These are phyloP conservation scores for Didymella keratinophila DNA, from an alignment of 2,329 filamentous ascomycete genomes.

Conservation along the genomic window DNA sequence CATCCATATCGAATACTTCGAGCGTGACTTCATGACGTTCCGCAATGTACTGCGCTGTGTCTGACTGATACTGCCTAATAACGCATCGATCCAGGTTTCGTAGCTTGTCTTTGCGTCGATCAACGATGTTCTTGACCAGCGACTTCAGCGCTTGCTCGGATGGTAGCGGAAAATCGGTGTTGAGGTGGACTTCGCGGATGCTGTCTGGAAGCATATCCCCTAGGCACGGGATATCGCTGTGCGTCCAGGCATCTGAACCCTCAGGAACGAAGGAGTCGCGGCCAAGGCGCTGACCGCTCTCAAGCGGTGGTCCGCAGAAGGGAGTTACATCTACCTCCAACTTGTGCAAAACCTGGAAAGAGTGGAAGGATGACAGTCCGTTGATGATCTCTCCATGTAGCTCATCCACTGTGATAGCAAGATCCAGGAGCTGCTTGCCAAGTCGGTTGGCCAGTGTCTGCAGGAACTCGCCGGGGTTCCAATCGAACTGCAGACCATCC, in stretches of 20 bases:
- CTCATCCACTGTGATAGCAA: conserved; percentile 47
- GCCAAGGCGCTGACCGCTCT: conserved; percentile 44
- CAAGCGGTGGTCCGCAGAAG: conserved; percentile 46
- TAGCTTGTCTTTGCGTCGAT: conserved; percentile 32
- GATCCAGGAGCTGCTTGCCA: conserved; percentile 33
- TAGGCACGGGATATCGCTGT: conserved; percentile 46
- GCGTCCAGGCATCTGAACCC: conserved; percentile 34
- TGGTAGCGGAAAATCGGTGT: conserved; percentile 38
- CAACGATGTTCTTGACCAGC: conserved; percentile 43
- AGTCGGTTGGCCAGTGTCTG: conserved; percentile 37
- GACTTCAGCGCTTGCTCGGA: conserved; percentile 32
- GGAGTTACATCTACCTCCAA: conserved; percentile 43
- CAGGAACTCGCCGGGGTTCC: conserved; percentile 45
- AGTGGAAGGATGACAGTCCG: conserved; percentile 42
- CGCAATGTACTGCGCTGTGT: conserved; percentile 28
- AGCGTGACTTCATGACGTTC: conserved; percentile 27
- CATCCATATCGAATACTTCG: conserved; percentile 34
- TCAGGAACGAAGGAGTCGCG: conserved; percentile 26
- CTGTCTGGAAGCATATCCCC: conserved; percentile 44
- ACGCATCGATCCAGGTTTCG: conserved; percentile 27
- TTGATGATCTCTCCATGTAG: conserved; percentile 43
- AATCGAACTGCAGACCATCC: conserved; percentile 43
- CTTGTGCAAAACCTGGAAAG: conserved; percentile 32
- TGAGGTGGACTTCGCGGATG: conserved; percentile 42
- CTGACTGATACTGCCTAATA: conserved; percentile 38